Evolutionary conservation across 768 basidiomycete genomes (phyloP).

Genomic region (Auricularia sp.): DNA sequence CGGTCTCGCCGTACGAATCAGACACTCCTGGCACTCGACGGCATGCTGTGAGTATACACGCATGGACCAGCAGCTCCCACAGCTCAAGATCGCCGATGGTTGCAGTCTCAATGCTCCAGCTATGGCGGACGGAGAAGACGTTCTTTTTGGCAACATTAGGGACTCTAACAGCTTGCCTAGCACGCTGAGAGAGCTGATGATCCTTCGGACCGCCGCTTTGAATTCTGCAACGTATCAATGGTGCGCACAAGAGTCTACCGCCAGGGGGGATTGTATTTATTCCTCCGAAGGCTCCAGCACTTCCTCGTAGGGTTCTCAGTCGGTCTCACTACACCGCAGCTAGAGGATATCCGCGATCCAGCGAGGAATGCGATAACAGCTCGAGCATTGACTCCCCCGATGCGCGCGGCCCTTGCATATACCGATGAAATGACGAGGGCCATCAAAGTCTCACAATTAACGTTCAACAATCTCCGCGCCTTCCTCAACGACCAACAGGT

Average conservation of each 20-base stretch:
- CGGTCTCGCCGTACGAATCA: not conserved
- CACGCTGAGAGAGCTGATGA: slow-evolving; percentile 13
- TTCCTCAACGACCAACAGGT: slow-evolving; percentile 23
- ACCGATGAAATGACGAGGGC: slow-evolving; percentile 21
- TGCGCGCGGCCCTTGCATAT: slow-evolving; percentile 22
- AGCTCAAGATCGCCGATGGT: too few relatives aligned
- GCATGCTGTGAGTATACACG: not conserved
- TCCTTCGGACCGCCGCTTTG: slow-evolving; percentile 19
- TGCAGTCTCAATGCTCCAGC: not conserved
- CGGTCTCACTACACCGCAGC: slow-evolving; percentile 23
- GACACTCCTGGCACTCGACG: not conserved
- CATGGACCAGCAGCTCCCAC: not conserved
- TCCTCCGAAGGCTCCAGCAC: slow-evolving; percentile 21
- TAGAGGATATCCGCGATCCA: slow-evolving; percentile 17
- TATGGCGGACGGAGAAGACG: not conserved
- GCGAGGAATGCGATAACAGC: not conserved
- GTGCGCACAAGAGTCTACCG: not conserved
- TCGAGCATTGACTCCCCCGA: slow-evolving; percentile 17
- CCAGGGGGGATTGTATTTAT: too few relatives aligned
- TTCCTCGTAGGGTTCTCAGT: slow-evolving; percentile 22
- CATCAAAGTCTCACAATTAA: slow-evolving; percentile 20
- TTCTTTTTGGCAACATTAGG: not conserved
- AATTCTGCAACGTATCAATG: slow-evolving; percentile 19
- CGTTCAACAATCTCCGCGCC: slow-evolving; percentile 19
- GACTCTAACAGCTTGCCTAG: not conserved